Evolutionary conservation across 495 filamentous ascomycete genomes (phyloP).

Genomic region (Schizothecium vesticola): DNA sequence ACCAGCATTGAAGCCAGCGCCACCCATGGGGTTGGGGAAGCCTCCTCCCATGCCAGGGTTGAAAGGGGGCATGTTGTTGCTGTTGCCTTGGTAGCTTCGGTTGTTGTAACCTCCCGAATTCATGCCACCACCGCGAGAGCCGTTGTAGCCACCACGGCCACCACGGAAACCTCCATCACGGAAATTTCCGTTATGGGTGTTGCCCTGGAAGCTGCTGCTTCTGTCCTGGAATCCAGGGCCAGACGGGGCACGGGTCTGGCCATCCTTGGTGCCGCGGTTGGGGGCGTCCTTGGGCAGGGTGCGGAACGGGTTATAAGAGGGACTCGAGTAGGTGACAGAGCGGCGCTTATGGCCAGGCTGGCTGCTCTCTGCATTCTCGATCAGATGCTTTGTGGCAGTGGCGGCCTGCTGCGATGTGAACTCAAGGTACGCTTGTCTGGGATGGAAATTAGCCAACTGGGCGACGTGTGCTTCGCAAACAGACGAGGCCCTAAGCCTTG

Average conservation of each 20-base stretch:
- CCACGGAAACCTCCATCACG: slow-evolving; percentile 28
- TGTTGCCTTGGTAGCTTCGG: slow-evolving; percentile 28
- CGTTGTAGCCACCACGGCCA: slow-evolving; percentile 36
- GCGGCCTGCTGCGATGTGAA: slow-evolving; percentile 81
- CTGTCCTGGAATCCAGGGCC: slow-evolving; percentile 33
- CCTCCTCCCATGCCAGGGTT: slow-evolving; percentile 38
- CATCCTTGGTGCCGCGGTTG: slow-evolving; percentile 63
- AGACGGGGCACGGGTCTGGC: slow-evolving; percentile 39
- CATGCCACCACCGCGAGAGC: slow-evolving; percentile 26
- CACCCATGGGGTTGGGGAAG: slow-evolving; percentile 56
- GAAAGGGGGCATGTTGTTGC: slow-evolving; percentile 31
- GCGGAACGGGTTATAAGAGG: slow-evolving; percentile 78
- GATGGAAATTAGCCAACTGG: background rate
- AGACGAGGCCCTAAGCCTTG: background rate
- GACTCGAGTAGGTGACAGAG: slow-evolving; percentile 68
- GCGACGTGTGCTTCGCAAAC: too few species aligned
- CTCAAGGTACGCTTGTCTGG: slow-evolving; percentile 85
- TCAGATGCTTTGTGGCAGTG: slow-evolving; percentile 74
- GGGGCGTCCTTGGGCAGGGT: slow-evolving; percentile 90
- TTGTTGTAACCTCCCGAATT: slow-evolving; percentile 46
- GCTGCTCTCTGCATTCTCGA: slow-evolving; percentile 52
- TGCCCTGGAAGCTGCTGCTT: slow-evolving; percentile 34
- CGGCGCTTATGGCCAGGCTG: slow-evolving; percentile 58
- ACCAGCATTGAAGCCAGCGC: slow-evolving; percentile 53
- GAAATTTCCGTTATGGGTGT: slow-evolving; percentile 5